Evolutionary conservation across 257 asterid species (phyloP).

Genomic region (Rehmannia glutinosa): DNA sequence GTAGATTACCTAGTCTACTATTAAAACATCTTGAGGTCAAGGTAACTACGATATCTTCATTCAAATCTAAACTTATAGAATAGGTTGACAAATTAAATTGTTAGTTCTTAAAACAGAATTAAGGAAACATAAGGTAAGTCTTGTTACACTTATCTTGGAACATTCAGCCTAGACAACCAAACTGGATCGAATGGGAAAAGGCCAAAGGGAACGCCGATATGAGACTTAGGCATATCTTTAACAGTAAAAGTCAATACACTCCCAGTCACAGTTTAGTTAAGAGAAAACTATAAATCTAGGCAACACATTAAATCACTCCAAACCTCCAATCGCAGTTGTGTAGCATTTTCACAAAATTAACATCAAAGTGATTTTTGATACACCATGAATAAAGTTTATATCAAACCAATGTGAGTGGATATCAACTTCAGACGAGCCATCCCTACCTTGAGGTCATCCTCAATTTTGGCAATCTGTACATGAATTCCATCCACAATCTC

Average conservation of each 20-base stretch:
- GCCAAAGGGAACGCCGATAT: background rate
- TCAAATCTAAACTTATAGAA: background rate
- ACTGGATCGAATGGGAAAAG: background rate
- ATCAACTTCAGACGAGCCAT: background rate
- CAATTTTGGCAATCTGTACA: slow-evolving; percentile 69
- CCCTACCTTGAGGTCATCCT: slow-evolving; percentile 90
- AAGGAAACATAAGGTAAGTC: background rate
- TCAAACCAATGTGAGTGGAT: background rate
- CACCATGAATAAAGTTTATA: background rate
- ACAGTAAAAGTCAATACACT: background rate
- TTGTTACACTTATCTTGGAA: background rate
- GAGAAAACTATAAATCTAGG: no score
- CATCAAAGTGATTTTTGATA: background rate
- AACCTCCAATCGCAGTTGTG: background rate
- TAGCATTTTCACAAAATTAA: background rate
- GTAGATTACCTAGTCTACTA: background rate
- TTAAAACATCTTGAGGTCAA: background rate
- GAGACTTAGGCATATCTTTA: background rate
- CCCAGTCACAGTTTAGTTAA: background rate
- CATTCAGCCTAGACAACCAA: background rate
- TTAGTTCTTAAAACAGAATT: background rate
- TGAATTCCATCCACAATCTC: slow-evolving; percentile 88
- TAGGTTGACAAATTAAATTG: background rate
- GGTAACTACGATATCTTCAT: background rate
- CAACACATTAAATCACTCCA: no score